Evolutionary conservation across 176 grass and related monocot species (phyloP).

Genomic region (Avena atlantica): DNA sequence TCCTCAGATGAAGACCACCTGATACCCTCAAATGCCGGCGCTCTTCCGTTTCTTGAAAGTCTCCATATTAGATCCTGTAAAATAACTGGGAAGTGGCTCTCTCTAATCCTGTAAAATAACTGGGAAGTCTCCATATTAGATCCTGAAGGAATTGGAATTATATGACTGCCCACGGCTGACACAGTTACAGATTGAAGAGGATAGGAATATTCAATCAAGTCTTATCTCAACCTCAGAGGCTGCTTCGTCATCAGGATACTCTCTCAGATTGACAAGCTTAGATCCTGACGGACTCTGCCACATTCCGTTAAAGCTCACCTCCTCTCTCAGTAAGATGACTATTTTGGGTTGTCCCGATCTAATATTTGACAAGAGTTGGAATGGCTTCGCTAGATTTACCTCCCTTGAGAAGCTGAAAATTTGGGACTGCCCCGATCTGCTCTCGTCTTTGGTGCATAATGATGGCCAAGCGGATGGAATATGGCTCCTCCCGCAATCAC

Average conservation of each 20-base stretch:
- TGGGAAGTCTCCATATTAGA: too few species aligned
- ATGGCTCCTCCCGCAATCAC: background rate
- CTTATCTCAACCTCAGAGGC: background rate
- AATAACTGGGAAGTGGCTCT: background rate
- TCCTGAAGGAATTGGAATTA: background rate
- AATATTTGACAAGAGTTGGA: background rate
- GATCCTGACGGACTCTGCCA: background rate
- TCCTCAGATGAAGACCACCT: background rate
- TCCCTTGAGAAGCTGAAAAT: background rate
- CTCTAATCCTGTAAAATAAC: background rate
- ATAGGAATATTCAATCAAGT: background rate
- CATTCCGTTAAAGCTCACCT: too few species aligned
- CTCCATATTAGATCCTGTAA: background rate
- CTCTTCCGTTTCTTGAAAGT: slow-evolving; percentile 3
- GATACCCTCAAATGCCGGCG: background rate
- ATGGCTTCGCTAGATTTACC: background rate
- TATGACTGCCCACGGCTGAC: background rate
- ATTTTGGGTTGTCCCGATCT: accelerated
- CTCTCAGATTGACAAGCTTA: background rate
- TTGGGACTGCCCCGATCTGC: background rate
- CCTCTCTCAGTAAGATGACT: background rate
- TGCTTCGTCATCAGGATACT: background rate
- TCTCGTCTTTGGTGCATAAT: background rate
- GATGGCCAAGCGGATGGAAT: background rate
- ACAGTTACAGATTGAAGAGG: background rate